phyloP scores from a whole-genome alignment of 805 yeast genomes.

The Huiozyma sinensis region DNA sequence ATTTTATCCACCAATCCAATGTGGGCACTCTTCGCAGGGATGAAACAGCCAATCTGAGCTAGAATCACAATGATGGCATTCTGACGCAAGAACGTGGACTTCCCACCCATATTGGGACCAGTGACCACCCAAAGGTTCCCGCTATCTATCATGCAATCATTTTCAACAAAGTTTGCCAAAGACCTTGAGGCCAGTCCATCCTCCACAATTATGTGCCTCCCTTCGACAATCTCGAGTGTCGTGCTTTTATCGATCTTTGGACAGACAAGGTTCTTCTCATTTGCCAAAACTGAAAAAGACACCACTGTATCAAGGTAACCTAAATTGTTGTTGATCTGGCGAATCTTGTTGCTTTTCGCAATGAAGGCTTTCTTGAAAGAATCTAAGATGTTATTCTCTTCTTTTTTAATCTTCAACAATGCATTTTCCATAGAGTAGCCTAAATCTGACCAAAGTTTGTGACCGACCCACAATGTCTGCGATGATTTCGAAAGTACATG shows the following conservation, averaged over 20 bases:
- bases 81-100: slow-evolving; percentile 65
- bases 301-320: slow-evolving; percentile 65
- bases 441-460: slow-evolving; percentile 42
- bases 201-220: slow-evolving; percentile 85
- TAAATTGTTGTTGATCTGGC: slow-evolving; percentile 39
- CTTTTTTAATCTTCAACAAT: slow-evolving; percentile 37
- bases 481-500: slow-evolving; percentile 32
- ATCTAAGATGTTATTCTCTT: slow-evolving; percentile 46
- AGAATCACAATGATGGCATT: slow-evolving; percentile 58
- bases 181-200: slow-evolving; percentile 46
- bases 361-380: slow-evolving; percentile 39
- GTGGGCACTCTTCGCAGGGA: slow-evolving; percentile 54
- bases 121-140: slow-evolving; percentile 51
- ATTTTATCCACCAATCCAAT: slow-evolving; percentile 70
- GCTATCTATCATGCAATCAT: slow-evolving; percentile 22
- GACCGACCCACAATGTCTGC: slow-evolving; percentile 36
- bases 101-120: slow-evolving; percentile 88
- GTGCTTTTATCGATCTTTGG: slow-evolving; percentile 50
- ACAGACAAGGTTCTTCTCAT: slow-evolving; percentile 53
- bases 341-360: slow-evolving; percentile 33
- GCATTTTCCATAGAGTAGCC: slow-evolving; percentile 38
- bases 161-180: slow-evolving; percentile 23
- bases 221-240: slow-evolving; percentile 42
- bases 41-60: slow-evolving; percentile 65
- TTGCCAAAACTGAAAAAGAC: slow-evolving; percentile 62